Percentiles rank a stretch among this genome's conserved stretches.
These are phyloP conservation scores for Neurospora sp. DNA, from an alignment of 495 filamentous ascomycete genomes.

Conservation along the genomic window DNA sequence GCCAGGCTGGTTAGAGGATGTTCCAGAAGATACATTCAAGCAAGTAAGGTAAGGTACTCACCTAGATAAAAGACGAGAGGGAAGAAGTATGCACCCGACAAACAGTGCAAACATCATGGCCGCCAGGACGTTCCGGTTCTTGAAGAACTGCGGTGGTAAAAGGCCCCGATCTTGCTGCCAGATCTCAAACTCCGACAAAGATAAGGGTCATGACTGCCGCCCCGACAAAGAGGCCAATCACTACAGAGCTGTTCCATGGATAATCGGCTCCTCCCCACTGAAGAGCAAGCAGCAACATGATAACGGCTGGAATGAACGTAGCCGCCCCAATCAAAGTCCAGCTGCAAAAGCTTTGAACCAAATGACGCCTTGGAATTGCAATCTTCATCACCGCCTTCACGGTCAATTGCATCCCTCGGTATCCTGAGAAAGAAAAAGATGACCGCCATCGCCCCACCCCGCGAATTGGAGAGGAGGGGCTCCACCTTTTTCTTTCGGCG, in stretches of 20 bases:
- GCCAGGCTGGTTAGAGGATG: no score
- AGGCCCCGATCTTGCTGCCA: constrained; percentile 47
- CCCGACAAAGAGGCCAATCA: constrained; percentile 60
- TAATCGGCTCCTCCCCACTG: constrained; percentile 71
- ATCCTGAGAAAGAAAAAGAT: constrained; percentile 39
- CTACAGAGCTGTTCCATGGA: constrained; percentile 49
- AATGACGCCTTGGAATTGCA: no score
- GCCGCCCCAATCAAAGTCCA: constrained; percentile 58
- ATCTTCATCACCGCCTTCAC: no score
- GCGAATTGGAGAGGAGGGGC: no score
- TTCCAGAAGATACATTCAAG: no score
- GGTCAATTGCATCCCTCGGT: background rate
- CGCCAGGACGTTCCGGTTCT: no score
- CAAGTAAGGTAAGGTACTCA: no score
- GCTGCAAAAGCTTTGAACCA: constrained; percentile 18
- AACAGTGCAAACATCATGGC: no score
- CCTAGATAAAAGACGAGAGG: no score
- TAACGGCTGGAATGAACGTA: constrained; percentile 57
- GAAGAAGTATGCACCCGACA: no score
- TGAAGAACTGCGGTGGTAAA: no score
- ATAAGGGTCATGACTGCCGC: constrained; percentile 46
- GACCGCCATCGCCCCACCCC: constrained; percentile 46
- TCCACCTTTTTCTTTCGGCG: no score
- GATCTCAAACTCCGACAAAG: constrained; percentile 32
- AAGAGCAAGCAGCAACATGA: constrained; percentile 63